Evolutionary conservation across 2,329 filamentous ascomycete species (phyloP).

Genomic region (Byssoonygena ceratinophila): DNA sequence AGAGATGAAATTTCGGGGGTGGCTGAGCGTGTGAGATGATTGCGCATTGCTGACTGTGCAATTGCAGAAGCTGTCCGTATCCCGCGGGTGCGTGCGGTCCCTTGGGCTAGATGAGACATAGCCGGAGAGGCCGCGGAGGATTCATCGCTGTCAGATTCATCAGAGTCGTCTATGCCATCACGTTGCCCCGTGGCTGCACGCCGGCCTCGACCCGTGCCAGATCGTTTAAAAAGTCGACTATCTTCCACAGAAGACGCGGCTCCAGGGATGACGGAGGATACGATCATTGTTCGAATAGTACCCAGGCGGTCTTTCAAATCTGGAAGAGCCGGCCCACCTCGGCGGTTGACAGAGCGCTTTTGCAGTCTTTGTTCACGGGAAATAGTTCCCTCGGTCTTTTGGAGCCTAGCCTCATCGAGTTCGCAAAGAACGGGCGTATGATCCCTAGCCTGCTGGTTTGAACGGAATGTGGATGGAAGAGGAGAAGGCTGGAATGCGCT

Average conservation of each 20-base stretch:
- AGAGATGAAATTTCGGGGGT: slow-evolving; percentile 65
- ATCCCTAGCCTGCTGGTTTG: slow-evolving; percentile 86
- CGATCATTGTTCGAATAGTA: slow-evolving; percentile 82
- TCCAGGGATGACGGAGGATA: slow-evolving; percentile 85
- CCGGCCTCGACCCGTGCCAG: slow-evolving; percentile 53
- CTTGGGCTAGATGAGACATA: slow-evolving; percentile 54
- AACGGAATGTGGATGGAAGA: slow-evolving; percentile 70
- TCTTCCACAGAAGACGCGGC: slow-evolving; percentile 71
- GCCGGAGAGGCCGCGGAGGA: slow-evolving; percentile 79
- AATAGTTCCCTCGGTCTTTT: slow-evolving; percentile 83
- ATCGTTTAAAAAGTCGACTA: slow-evolving; percentile 74
- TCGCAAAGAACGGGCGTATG: slow-evolving; percentile 91
- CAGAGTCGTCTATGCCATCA: slow-evolving; percentile 61
- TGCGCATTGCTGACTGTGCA: slow-evolving; percentile 75
- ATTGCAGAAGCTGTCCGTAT: slow-evolving; percentile 81
- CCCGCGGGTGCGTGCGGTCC: slow-evolving; percentile 73
- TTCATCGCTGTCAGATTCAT: slow-evolving; percentile 86
- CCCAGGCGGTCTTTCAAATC: slow-evolving; percentile 91
- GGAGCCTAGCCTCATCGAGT: slow-evolving; percentile 78
- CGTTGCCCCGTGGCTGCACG: slow-evolving; percentile 43
- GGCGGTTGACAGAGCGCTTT: slow-evolving; percentile 86
- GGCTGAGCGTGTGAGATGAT: slow-evolving; percentile 64
- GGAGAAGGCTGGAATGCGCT: slow-evolving; percentile 79
- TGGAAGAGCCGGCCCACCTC: slow-evolving; percentile 85
- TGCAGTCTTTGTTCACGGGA: slow-evolving; percentile 87